Percentiles rank a stretch among this genome's conserved stretches.
Conservation (phyloP, 2,329 filamentous ascomycete species). For the Penicillium carneum region DNA sequence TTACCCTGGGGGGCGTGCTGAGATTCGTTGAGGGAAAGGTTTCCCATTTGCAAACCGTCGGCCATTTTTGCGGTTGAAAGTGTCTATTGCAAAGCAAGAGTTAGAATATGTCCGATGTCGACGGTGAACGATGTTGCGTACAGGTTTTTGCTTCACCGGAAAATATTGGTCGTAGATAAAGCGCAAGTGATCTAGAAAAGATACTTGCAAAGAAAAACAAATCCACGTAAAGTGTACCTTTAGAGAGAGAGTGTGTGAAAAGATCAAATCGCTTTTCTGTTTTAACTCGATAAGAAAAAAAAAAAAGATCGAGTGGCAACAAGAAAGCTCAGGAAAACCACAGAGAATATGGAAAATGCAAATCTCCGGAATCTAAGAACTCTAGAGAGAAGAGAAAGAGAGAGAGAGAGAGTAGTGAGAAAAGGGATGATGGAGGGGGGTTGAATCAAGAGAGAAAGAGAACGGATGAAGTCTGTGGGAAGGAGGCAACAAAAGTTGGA, state of each 20-base stretch:
- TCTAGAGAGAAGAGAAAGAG: conserved; percentile 39
- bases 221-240: conserved; percentile 24
- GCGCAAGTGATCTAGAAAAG: conserved; percentile 21
- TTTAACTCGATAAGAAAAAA: conserved; percentile 33
- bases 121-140: conserved; percentile 21
- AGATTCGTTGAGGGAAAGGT: conserved; percentile 64
- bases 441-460: conserved; percentile 32
- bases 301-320: conserved; percentile 37
- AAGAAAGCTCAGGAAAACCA: conserved; percentile 29
- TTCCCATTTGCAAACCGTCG: conserved; percentile 52
- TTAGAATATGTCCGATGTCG: conserved; percentile 22
- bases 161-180: conserved; percentile 20
- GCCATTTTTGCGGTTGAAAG: conserved; percentile 46
- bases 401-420: conserved; percentile 36
- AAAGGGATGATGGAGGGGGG: conserved; percentile 36
- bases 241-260: conserved; percentile 34
- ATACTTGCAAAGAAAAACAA: conserved; percentile 22
- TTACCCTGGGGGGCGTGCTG: conserved; percentile 62
- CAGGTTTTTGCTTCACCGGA: conserved; percentile 28
- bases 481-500: conserved; percentile 39
- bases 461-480: conserved; percentile 35
- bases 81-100: conserved; percentile 14
- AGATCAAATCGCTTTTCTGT: conserved; percentile 33
- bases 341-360: conserved; percentile 38
- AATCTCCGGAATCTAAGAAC: conserved; percentile 42